phyloP scores from a whole-genome alignment of 2,329 filamentous ascomycete species.

The Colletotrichum sp. region DNA sequence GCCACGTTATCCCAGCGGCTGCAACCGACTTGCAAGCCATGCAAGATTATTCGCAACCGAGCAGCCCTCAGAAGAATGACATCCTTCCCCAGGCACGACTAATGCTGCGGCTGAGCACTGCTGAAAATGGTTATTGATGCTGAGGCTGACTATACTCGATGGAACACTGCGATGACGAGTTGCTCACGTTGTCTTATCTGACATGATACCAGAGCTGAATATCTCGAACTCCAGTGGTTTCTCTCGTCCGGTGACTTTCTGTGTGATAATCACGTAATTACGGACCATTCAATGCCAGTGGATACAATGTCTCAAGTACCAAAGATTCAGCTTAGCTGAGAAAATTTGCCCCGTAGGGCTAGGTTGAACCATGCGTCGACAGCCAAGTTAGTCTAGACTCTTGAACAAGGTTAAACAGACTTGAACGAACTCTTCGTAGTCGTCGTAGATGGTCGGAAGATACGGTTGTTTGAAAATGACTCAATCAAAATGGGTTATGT shows the following conservation, averaged over 20 bases:
- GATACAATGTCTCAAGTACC: not conserved
- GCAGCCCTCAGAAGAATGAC: not conserved
- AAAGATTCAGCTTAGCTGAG: not conserved
- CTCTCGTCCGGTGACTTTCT: not conserved
- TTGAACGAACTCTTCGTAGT: not conserved
- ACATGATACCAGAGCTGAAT: not conserved
- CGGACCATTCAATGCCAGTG: not conserved
- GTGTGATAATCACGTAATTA: not conserved
- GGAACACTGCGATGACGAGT: not conserved
- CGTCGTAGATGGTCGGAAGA: not conserved
- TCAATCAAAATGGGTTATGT: not conserved
- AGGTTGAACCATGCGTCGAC: not conserved
- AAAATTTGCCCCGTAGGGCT: not conserved
- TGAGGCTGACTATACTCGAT: not conserved
- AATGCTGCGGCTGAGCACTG: not conserved
- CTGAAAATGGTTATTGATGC: not conserved
- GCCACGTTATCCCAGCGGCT: not conserved
- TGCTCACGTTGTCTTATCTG: not conserved
- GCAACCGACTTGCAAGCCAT: not conserved
- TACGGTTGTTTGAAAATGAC: not conserved
- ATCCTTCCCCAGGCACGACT: not conserved
- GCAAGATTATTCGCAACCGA: not conserved
- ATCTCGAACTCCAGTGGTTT: not conserved
- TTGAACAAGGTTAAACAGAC: not conserved
- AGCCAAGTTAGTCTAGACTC: not conserved